Conservation (phyloP, 2,329 filamentous ascomycete genomes). For the Pestalotiopsis sp. region DNA sequence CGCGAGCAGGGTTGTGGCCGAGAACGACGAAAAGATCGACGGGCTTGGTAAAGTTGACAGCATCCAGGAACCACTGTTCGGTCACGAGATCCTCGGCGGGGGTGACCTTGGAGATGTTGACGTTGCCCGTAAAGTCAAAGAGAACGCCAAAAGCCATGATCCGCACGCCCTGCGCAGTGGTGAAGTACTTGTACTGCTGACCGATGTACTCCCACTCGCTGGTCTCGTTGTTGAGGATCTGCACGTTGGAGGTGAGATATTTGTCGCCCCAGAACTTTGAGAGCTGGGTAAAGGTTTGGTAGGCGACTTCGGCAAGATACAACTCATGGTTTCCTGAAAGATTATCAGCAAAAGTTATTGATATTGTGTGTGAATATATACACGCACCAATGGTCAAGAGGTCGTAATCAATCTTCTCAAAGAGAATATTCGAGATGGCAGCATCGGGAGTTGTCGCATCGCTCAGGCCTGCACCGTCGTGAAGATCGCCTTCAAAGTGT, state of each 20-base stretch:
- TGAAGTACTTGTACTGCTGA: constrained; percentile 46
- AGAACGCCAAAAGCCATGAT: constrained; percentile 48
- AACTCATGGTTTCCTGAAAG: constrained; percentile 62
- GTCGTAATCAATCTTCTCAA: constrained; percentile 45
- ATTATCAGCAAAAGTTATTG: background rate
- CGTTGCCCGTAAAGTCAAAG: constrained; percentile 57
- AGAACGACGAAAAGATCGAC: constrained; percentile 67
- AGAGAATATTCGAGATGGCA: constrained; percentile 50
- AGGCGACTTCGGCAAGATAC: constrained; percentile 63
- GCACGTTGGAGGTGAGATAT: constrained; percentile 49
- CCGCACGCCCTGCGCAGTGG: constrained; percentile 42
- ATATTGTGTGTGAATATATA: background rate
- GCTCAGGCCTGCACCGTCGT: constrained; percentile 65
- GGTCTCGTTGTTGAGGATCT: constrained; percentile 42
- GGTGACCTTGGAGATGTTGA: constrained; percentile 63
- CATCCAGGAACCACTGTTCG: constrained; percentile 62
- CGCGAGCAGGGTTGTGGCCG: constrained; percentile 63
- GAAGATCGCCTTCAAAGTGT: constrained; percentile 51
- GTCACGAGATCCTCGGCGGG: constrained; percentile 53
- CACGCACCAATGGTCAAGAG: constrained; percentile 41
- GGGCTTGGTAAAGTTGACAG: constrained; percentile 53
- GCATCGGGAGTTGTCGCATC: constrained; percentile 63
- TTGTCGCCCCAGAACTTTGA: constrained; percentile 54
- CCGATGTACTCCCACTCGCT: constrained; percentile 44
- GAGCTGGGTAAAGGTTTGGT: constrained; percentile 63